These are phyloP conservation scores for Pleurotus sapidus DNA, from an alignment of 768 basidiomycete species.

Conservation along the genomic window DNA sequence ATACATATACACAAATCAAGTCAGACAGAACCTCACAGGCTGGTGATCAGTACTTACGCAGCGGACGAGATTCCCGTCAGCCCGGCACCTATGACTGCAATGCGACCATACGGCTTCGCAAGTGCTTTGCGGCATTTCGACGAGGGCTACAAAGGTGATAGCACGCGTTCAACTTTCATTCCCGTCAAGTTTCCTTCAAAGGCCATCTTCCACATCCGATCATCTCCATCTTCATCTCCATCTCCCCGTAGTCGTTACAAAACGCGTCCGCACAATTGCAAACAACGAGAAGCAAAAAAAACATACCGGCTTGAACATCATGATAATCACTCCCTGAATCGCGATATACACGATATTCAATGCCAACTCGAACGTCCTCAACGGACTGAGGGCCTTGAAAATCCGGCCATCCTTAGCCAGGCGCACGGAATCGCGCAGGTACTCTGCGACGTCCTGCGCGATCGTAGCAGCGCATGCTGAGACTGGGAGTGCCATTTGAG, in stretches of 20 bases:
- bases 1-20: neutral
- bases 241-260: too few species aligned
- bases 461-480: neutral
- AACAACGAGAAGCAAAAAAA: neutral
- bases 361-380: neutral
- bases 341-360: neutral
- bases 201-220: too few species aligned
- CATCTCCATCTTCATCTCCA: too few species aligned
- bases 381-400: neutral
- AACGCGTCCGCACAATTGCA: too few species aligned
- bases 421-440: neutral
- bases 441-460: neutral
- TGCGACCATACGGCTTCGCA: constrained; percentile 33
- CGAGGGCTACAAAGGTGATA: constrained; percentile 14
- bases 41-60: constrained; percentile 25
- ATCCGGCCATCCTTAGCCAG: neutral
- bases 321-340: neutral
- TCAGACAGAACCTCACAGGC: too few species aligned
- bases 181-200: neutral
- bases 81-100: constrained; percentile 50
- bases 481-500: neutral
- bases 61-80: constrained; percentile 52
- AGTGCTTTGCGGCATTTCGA: constrained; percentile 20
- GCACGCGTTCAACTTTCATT: neutral
- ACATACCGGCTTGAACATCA: neutral